phyloP scores from a whole-genome alignment of 805 yeast species.

The Millerozyma miso region DNA sequence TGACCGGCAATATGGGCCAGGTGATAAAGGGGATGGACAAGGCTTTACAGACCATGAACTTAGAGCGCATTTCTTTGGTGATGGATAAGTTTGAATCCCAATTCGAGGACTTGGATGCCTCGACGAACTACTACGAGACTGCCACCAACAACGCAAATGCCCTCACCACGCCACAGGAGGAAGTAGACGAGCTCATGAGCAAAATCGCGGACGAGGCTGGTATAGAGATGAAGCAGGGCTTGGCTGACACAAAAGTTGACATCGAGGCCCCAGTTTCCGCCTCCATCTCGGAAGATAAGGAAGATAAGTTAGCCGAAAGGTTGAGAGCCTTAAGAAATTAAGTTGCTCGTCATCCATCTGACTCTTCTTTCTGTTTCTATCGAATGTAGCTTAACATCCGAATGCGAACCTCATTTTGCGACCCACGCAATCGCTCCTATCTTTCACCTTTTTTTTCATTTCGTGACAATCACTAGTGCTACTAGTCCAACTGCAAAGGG shows the following conservation, averaged over 20 bases:
- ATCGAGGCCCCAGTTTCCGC: slow-evolving; percentile 36
- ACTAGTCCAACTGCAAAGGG: no score
- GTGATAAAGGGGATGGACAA: slow-evolving; percentile 95
- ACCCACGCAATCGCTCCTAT: no score
- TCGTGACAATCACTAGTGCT: no score
- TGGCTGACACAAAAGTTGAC: slow-evolving; percentile 60
- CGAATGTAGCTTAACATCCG: not conserved
- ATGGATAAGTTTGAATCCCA: slow-evolving; percentile 97
- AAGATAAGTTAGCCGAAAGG: slow-evolving; percentile 83
- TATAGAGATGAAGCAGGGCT: slow-evolving; percentile 80
- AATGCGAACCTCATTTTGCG: no score
- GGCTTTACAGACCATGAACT: slow-evolving; percentile 92
- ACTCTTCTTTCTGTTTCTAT: not conserved
- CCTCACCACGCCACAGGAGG: slow-evolving; percentile 87
- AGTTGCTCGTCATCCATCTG: no score
- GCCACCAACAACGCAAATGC: slow-evolving; percentile 89
- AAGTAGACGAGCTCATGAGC: slow-evolving; percentile 84
- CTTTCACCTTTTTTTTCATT: no score
- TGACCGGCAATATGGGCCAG: slow-evolving; percentile 87
- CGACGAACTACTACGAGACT: slow-evolving; percentile 87
- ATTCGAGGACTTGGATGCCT: slow-evolving; percentile 92
- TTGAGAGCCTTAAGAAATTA: slow-evolving; percentile 71
- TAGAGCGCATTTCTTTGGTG: slow-evolving; percentile 85
- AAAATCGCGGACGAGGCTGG: slow-evolving; percentile 98
- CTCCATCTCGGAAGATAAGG: slow-evolving; percentile 61